These are phyloP conservation scores for Mortierella sp. DNA, from an alignment of 371 early-diverging fungal genomes.

Conservation along the genomic window DNA sequence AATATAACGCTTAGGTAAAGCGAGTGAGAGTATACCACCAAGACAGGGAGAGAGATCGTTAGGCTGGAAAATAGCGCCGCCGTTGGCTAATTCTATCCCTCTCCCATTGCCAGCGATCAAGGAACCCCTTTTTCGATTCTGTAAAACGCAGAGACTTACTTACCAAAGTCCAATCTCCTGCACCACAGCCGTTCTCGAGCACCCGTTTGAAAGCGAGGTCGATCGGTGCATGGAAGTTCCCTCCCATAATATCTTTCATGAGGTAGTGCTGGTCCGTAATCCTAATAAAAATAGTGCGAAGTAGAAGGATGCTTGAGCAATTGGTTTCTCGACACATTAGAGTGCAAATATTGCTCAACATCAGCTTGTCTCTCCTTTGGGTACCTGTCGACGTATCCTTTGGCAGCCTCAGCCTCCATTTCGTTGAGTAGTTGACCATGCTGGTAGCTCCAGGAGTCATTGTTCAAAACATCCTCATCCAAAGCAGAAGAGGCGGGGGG, in stretches of 20 bases:
- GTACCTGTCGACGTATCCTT: conserved; percentile 40
- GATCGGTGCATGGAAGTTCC: conserved; percentile 36
- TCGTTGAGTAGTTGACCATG: conserved; percentile 29
- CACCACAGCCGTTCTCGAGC: conserved; percentile 58
- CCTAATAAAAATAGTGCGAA: conserved; percentile 12
- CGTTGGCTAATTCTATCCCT: no score
- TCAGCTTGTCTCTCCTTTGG: not conserved
- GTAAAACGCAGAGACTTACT: conserved; percentile 9
- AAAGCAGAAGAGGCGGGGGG: conserved; percentile 11
- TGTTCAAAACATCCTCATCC: conserved; percentile 13
- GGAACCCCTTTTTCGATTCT: not conserved
- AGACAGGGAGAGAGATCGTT: not conserved
- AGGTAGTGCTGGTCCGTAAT: conserved; percentile 45
- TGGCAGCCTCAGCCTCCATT: conserved; percentile 49
- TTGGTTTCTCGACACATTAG: not conserved
- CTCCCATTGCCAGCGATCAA: no score
- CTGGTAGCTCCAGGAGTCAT: conserved; percentile 18
- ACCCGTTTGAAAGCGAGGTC: conserved; percentile 47
- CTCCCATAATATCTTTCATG: conserved; percentile 52
- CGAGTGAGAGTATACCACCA: not conserved
- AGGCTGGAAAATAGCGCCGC: not conserved
- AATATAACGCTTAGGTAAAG: conserved; percentile 11
- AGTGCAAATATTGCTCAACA: not conserved
- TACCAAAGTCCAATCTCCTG: conserved; percentile 56
- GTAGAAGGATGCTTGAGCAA: not conserved